phyloP scores from a whole-genome alignment of 2,329 filamentous ascomycete genomes.

The Periconia sp. region DNA sequence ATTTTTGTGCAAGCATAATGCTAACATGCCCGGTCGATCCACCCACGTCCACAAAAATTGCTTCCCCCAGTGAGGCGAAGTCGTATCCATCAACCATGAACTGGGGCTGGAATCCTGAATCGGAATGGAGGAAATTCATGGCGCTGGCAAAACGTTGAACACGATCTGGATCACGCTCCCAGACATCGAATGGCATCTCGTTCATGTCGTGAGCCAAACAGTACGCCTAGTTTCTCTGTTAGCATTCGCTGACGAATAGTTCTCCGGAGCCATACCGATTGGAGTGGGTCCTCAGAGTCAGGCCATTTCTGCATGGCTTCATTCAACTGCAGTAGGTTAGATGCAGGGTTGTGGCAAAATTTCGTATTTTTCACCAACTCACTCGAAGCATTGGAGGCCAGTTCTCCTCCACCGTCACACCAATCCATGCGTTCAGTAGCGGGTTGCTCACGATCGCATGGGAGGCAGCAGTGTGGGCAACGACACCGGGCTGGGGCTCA shows the following conservation, averaged over 20 bases:
- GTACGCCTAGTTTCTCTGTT: not conserved
- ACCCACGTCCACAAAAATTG: not conserved
- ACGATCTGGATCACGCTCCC: no score
- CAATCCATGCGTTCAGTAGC: no score
- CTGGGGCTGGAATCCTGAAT: no score
- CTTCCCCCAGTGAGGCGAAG: no score
- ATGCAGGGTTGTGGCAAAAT: not conserved
- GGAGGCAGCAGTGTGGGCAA: not conserved
- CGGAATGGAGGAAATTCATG: no score
- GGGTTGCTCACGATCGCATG: not conserved
- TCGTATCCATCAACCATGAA: no score
- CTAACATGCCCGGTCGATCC: not conserved
- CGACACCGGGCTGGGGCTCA: not conserved
- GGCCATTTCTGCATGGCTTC: no score
- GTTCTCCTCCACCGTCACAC: no score
- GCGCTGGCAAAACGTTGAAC: no score
- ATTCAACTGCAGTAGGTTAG: not conserved
- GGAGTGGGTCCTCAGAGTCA: no score
- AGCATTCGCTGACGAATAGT: not conserved
- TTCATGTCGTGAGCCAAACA: no score
- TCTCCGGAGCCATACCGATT: not conserved
- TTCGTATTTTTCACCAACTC: not conserved
- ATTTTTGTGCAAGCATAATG: not conserved
- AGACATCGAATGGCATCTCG: no score
- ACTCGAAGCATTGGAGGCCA: not conserved